Percentiles rank a stretch among this genome's conserved stretches.
Conservation (phyloP, 2,329 filamentous ascomycete species). For the Aspergillus ochraceoroseus region DNA sequence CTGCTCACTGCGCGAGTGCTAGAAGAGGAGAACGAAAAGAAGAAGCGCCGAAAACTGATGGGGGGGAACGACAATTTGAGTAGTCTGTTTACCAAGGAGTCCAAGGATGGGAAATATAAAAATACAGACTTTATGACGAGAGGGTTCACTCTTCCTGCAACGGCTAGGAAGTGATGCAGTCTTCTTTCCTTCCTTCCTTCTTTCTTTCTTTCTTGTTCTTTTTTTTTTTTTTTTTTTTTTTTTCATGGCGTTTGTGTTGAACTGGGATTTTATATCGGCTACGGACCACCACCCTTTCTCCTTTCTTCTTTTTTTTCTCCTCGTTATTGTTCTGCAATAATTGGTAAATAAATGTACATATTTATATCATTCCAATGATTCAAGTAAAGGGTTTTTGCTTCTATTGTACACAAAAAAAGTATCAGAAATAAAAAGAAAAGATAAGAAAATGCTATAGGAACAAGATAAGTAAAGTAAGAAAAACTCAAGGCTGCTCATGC, state of each 20-base stretch:
- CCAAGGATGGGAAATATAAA: conserved; percentile 40
- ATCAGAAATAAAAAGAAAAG: too few species aligned
- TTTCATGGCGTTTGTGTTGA: conserved; percentile 9
- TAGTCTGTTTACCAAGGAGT: conserved; percentile 50
- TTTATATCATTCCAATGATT: conserved; percentile 8
- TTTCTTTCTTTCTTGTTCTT: conserved; percentile 3
- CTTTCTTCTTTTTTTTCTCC: neutral
- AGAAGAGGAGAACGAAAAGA: conserved; percentile 75
- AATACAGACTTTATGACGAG: conserved; percentile 56
- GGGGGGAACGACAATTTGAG: conserved; percentile 55
- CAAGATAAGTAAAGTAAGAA: conserved; percentile 17
- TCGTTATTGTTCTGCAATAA: neutral
- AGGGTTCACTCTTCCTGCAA: conserved; percentile 51
- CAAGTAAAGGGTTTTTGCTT: conserved; percentile 13
- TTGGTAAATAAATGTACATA: conserved; percentile 7
- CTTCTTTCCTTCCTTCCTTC: conserved; percentile 3
- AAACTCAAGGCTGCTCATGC: neutral
- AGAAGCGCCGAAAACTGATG: conserved; percentile 70
- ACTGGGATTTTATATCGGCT: neutral
- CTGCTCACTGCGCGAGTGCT: conserved; percentile 80
- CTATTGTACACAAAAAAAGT: conserved; percentile 24
- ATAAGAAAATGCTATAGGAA: conserved; percentile 23
- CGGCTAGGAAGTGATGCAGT: conserved; percentile 35
- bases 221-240: conserved; percentile 1
- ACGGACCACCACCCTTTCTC: too few species aligned